Conservation (phyloP, 352 stramenopile genomes). For the Globisporangium sylvaticum region DNA sequence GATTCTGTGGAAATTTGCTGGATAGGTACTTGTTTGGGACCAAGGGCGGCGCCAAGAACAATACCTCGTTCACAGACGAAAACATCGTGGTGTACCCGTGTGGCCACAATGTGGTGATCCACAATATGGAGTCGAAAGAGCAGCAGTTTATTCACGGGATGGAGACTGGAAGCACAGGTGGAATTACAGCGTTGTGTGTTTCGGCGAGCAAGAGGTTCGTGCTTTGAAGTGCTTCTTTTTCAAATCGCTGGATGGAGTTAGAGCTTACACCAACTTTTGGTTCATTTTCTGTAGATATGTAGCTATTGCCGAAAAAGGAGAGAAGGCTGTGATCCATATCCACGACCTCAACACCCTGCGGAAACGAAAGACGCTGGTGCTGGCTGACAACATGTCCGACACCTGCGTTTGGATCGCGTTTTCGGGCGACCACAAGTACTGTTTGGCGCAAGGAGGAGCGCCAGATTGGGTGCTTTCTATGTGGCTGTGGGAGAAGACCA, state of each 20-base stretch:
- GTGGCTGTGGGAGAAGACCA: constrained; percentile 92
- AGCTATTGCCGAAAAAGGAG: constrained; percentile 83
- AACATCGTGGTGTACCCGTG: constrained; percentile 84
- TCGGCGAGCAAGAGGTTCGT: constrained; percentile 63
- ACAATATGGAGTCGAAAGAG: constrained; percentile 88
- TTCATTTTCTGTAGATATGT: constrained; percentile 45
- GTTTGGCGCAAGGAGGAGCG: constrained; percentile 81
- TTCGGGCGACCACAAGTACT: constrained; percentile 88
- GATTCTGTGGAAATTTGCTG: background rate
- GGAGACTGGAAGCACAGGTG: constrained; percentile 55
- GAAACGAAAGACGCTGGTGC: constrained; percentile 79
- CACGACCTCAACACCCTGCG: constrained; percentile 88
- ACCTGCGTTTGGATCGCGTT: constrained; percentile 83
- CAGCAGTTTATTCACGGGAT: constrained; percentile 89
- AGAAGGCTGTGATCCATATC: constrained; percentile 85
- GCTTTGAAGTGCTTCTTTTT: background rate
- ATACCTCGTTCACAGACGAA: constrained; percentile 83
- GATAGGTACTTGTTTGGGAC: constrained; percentile 79
- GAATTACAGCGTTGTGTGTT: constrained; percentile 87
- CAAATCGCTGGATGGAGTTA: background rate
- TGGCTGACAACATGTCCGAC: constrained; percentile 76
- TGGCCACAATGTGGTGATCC: constrained; percentile 84
- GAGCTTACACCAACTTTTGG: background rate
- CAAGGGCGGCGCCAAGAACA: constrained; percentile 80
- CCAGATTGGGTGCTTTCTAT: constrained; percentile 90